Percentiles rank a stretch among this genome's conserved stretches.
These are phyloP conservation scores for Rhododendron ovatum DNA, from an alignment of 148 eudicot genomes.

Conservation along the genomic window DNA sequence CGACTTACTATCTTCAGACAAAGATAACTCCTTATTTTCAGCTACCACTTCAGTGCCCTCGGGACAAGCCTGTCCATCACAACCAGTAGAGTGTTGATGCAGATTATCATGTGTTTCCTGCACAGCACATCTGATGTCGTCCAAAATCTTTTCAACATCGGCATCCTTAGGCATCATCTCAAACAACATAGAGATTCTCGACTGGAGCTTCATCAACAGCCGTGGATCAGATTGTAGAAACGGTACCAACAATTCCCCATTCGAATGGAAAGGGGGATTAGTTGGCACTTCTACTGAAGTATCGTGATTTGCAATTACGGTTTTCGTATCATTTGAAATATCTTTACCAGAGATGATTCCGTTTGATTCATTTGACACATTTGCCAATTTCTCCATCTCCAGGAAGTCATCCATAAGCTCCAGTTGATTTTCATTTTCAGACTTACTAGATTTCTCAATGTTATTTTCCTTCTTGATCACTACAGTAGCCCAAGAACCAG, in stretches of 20 bases:
- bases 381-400: slow-evolving; percentile 98
- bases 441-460: slow-evolving; percentile 39
- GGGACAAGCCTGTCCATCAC: slow-evolving; percentile 17
- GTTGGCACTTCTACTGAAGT: slow-evolving; percentile 12
- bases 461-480: slow-evolving; percentile 45
- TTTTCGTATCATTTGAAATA: slow-evolving; percentile 13
- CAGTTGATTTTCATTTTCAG: slow-evolving; percentile 59
- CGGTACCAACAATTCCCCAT: slow-evolving; percentile 8
- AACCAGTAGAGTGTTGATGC: slow-evolving; percentile 28
- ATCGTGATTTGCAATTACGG: slow-evolving; percentile 27
- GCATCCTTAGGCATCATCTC: slow-evolving; percentile 57
- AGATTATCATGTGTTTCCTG: slow-evolving; percentile 42
- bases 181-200: slow-evolving; percentile 51
- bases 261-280: slow-evolving; percentile 17
- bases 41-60: slow-evolving; percentile 29
- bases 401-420: slow-evolving; percentile 98
- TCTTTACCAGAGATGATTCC: slow-evolving; percentile 22
- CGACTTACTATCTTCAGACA: slow-evolving; percentile 29
- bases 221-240: slow-evolving; percentile 20
- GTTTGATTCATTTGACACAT: slow-evolving; percentile 45
- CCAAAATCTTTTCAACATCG: slow-evolving; percentile 45
- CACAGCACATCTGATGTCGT: slow-evolving; percentile 49
- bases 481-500: slow-evolving; percentile 76
- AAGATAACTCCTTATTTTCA: slow-evolving; percentile 34
- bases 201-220: slow-evolving; percentile 42